phyloP scores from a whole-genome alignment of 2,329 filamentous ascomycete species.

The Chalara sp. region DNA sequence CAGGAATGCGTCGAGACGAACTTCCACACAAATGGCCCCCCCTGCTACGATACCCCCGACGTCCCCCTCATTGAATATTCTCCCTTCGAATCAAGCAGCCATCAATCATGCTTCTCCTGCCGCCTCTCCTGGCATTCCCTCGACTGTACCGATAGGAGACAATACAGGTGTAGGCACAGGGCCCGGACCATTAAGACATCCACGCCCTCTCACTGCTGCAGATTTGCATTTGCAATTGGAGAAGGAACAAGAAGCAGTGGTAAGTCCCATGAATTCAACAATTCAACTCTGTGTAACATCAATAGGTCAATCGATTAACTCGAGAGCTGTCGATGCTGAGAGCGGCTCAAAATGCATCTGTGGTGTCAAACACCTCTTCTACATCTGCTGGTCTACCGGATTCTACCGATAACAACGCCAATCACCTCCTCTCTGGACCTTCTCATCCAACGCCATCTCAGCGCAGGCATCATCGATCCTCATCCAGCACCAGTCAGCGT shows the following conservation, averaged over 20 bases:
- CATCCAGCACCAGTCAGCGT: conserved; percentile 45
- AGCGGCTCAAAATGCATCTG: conserved; percentile 58
- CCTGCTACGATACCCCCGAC: conserved; percentile 45
- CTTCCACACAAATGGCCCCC: conserved; percentile 20
- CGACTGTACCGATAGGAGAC: conserved; percentile 19
- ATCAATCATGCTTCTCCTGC: conserved; percentile 18
- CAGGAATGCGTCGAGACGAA: conserved; percentile 20
- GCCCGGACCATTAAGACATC: conserved; percentile 74
- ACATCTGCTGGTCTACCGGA: conserved; percentile 47
- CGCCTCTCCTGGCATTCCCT: neutral
- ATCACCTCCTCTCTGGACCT: conserved; percentile 50
- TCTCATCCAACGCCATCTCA: conserved; percentile 48
- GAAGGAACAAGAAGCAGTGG: conserved; percentile 91
- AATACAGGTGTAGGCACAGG: conserved; percentile 45
- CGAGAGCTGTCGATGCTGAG: conserved; percentile 84
- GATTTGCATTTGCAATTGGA: conserved; percentile 87
- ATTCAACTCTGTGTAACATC: neutral
- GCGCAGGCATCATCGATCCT: conserved; percentile 47
- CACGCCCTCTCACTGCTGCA: conserved; percentile 77
- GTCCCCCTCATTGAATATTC: conserved; percentile 68
- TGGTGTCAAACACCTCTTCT: conserved; percentile 59
- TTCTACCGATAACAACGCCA: conserved; percentile 37
- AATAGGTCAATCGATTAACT: conserved; percentile 82
- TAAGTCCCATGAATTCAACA: conserved; percentile 36
- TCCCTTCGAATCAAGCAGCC: conserved; percentile 24